Base-by-base conservation (phyloP, 345 rosid species). In the Brassica rapa region DNA sequence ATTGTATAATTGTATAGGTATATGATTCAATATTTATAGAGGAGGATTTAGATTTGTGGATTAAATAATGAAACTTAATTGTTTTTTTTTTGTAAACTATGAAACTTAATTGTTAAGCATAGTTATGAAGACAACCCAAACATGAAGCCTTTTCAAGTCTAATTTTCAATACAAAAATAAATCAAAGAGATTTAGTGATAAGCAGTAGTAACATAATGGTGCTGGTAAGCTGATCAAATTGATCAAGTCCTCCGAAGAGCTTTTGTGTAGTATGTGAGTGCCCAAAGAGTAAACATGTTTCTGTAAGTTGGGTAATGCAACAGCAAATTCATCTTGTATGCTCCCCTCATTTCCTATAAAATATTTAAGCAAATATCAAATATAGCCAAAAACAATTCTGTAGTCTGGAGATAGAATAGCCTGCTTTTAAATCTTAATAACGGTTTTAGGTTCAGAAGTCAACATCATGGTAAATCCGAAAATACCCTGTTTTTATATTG, bases 251-350 rank as follows among this genome's bases (percentile, higher is more conserved):
- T 37, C 69, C 19, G 49, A 5, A 70, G 74, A 55, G 74, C 51
- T 6, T 70, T 70, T 9, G 83, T 27, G 60, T 73, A 73, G 62
- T 62, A 60, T 15, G 43, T 29, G 30, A 73, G 69, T 43, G 69
- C 69, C 76, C 76, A 73, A 43, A 73, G 76, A 43, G 46, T 43
- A 39, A 62, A 73, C 3, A 46, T 46, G 46, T 62, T 73, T 41
- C 76, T 62, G 24, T 62, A 73, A 11, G 33, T 16, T 62, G 76
- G 76, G 30, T 62, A 73, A 19, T 73, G 61, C 3, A 62, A 59
- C 49, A 73, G 4, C 69, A 73, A 10, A 62, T 73, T 73, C 76
- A 73, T 73, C 46, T 73, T 73, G 43, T 15, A 73, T 3, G 37
- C 69, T 73, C 76, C 76, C 14, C 43, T 73, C 21, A 46, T 73